Conservation (phyloP, 306 rosid genomes). For the Ormosia emarginata region DNA sequence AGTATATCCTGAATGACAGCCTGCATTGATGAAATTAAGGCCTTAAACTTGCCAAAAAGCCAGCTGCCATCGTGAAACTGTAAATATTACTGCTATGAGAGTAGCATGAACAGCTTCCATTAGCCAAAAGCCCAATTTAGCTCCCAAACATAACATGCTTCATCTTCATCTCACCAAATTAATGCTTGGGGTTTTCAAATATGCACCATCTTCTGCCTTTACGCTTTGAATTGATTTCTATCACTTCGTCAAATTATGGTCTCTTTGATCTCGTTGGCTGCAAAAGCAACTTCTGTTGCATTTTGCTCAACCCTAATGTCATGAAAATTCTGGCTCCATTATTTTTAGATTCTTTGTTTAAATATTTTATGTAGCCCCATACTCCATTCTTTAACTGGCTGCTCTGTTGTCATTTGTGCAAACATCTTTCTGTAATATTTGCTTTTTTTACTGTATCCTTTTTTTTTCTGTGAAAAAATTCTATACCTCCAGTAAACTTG, state of each 20-base stretch:
- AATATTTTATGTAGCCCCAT: not conserved
- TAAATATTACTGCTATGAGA: not conserved
- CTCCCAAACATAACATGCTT: not conserved
- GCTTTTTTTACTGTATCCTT: not conserved
- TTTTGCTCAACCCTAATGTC: not conserved
- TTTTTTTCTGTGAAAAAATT: not conserved
- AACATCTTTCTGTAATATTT: not conserved
- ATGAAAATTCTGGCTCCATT: not conserved
- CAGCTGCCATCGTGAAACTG: not conserved
- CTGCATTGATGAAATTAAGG: no score
- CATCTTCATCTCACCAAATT: not conserved
- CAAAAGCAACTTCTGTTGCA: not conserved
- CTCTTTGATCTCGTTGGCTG: not conserved
- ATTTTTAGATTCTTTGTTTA: not conserved
- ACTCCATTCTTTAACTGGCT: conserved; percentile 2
- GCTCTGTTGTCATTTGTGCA: not conserved
- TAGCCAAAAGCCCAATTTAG: not conserved
- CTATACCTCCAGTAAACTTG: not conserved
- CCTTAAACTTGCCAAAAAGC: no score
- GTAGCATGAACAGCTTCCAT: not conserved
- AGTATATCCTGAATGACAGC: no score
- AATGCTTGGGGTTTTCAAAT: not conserved
- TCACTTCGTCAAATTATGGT: not conserved
- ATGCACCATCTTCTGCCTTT: no score
- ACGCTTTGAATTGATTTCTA: no score